Evolutionary conservation across 2,329 filamentous ascomycete species (phyloP).

Genomic region (Stromatinia cepivora): DNA sequence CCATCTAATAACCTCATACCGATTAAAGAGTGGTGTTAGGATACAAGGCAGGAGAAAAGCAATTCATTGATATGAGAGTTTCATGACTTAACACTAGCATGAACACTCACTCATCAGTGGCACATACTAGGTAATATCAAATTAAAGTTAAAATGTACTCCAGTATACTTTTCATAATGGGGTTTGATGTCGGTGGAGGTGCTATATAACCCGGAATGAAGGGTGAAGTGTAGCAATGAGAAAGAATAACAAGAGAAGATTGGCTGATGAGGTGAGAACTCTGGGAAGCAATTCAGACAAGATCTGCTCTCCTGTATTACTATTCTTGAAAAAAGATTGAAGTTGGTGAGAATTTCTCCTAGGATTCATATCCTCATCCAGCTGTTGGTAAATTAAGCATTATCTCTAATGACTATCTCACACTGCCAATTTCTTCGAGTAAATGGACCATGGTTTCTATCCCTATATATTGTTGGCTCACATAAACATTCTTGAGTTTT

Average conservation of each 20-base stretch:
- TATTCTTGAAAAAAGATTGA: background rate
- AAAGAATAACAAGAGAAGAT: background rate
- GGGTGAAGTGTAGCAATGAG: background rate
- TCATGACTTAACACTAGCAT: constrained; percentile 31
- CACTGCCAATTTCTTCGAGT: background rate
- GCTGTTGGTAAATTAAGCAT: background rate
- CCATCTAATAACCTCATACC: constrained; percentile 69
- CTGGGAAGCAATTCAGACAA: background rate
- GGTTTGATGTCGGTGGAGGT: background rate
- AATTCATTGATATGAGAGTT: constrained; percentile 46
- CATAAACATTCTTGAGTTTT: background rate
- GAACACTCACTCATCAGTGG: constrained; percentile 31
- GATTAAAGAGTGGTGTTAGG: constrained; percentile 55
- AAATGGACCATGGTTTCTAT: background rate
- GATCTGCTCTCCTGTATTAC: background rate
- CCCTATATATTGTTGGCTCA: background rate
- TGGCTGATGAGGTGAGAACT: background rate
- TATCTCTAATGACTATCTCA: background rate
- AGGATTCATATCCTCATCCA: background rate
- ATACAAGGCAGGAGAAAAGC: constrained; percentile 71
- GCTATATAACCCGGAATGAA: background rate
- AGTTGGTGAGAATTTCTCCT: background rate
- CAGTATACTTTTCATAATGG: background rate
- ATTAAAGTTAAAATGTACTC: background rate
- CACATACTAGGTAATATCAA: constrained; percentile 24